phyloP scores from a whole-genome alignment of 179 eudicot genomes.

The Carnegiea gigantea region DNA sequence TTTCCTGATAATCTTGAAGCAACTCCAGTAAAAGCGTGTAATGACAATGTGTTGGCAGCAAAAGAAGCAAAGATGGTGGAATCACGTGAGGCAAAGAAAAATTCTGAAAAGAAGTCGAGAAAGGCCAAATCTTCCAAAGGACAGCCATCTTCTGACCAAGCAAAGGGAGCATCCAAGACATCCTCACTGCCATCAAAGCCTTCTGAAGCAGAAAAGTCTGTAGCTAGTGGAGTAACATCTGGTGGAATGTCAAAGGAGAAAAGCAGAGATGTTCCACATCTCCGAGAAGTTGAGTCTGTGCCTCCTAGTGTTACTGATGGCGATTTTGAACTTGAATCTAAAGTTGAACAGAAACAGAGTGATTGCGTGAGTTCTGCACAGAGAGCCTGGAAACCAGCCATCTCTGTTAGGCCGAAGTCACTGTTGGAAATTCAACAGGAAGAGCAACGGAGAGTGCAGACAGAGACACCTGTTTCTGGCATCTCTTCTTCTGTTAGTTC shows the following conservation, averaged over 20 bases:
- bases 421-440: slow-evolving; percentile 90
- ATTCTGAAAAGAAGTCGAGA: slow-evolving; percentile 79
- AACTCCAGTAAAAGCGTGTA: slow-evolving; percentile 26
- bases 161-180: slow-evolving; percentile 51
- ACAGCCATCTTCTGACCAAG: slow-evolving; percentile 58
- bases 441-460: slow-evolving; percentile 63
- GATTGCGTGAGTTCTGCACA: slow-evolving; percentile 33
- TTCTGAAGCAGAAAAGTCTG: slow-evolving; percentile 31
- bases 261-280: slow-evolving; percentile 23
- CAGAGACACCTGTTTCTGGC: slow-evolving; percentile 45
- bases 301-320: slow-evolving; percentile 14
- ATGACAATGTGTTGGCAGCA: slow-evolving; percentile 32
- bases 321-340: slow-evolving; percentile 33
- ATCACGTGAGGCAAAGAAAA: slow-evolving; percentile 53
- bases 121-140: slow-evolving; percentile 75
- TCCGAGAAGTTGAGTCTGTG: slow-evolving; percentile 27
- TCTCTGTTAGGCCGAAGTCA: slow-evolving; percentile 81
- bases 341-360: slow-evolving; percentile 33
- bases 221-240: slow-evolving; percentile 18
- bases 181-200: slow-evolving; percentile 44
- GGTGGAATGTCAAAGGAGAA: slow-evolving; percentile 21
- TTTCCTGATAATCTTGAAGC: slow-evolving; percentile 26
- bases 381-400: slow-evolving; percentile 93
- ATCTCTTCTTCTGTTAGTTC: slow-evolving; percentile 51
- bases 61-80: slow-evolving; percentile 56